Evolutionary conservation across 148 eudicot genomes (phyloP), one percentile per base, ranked within the genome.

Genomic region (Chenopodium quinoa): DNA sequence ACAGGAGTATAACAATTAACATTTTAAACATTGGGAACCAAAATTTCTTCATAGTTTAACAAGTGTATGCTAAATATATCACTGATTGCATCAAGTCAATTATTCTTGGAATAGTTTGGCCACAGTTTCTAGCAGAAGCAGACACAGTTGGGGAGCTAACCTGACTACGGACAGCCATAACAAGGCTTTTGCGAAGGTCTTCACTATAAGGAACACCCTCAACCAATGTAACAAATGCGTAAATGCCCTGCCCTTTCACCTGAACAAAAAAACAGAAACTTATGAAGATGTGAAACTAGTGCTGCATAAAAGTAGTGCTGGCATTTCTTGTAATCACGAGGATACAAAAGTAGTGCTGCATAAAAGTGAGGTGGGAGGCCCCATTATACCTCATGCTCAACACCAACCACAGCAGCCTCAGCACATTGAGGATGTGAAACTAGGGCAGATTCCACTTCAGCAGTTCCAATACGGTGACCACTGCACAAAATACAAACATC

Each of bases 391-490:
- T 93, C 99, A 79, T 96, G 99, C 84, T 96, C 99, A 81, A 96
- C 88, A 70, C 98, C 99, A 84, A 96, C 99, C 76, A 96, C 99
- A 79, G 99, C 99, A 82, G 99, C 99, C 91, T 96, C 99, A 63
- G 97, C 91, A 89, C 99, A 96, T 69, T 92, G 90, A 48, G 94
- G 91, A 83, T 96, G 99, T 82, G 97, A 96, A 90, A 96, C 98
- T 82, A 96, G 88, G 80, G 99, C 99, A 77, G 99, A 96, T 87
- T 96, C 99, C 75, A 96, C 99, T 87, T 96, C 99, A 76, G 99
- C 98, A 14, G 99, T 96, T 76, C 99, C 99, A 82, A 96, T 96
- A 65, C 99, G 99, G 81, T 96, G 99, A 80, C 99, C 99, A 88
- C 99, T 96, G 82, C 73, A 54, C 23, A 79, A 50, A 73, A 75